Evolutionary conservation across 306 rosid species (phyloP).

Genomic region (Fragaria ananassa): DNA sequence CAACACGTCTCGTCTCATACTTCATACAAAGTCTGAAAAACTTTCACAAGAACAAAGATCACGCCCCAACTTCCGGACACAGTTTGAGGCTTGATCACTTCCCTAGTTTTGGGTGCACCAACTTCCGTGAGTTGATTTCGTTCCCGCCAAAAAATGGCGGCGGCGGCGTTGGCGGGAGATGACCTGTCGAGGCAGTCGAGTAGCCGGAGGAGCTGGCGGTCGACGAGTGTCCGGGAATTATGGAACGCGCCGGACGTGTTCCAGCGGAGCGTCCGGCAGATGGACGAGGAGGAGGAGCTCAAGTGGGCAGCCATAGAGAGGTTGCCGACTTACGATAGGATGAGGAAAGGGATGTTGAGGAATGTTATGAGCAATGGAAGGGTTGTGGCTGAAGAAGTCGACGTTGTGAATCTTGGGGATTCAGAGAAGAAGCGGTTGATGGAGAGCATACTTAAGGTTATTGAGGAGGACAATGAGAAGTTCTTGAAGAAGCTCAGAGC

Average conservation of each 20-base stretch:
- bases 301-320: slow-evolving; percentile 81
- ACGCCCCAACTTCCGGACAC: not conserved
- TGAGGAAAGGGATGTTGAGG: slow-evolving; percentile 56
- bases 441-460: slow-evolving; percentile 55
- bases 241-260: slow-evolving; percentile 60
- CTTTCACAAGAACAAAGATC: not conserved
- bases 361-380: slow-evolving; percentile 54
- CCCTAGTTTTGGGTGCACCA: not conserved
- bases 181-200: slow-evolving; percentile 34
- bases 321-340: slow-evolving; percentile 66
- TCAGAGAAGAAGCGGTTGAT: slow-evolving; percentile 54
- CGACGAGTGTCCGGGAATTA: slow-evolving; percentile 44
- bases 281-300: slow-evolving; percentile 62
- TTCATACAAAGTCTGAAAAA: not conserved
- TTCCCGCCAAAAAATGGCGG: slow-evolving; percentile 25
- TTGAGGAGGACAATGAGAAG: slow-evolving; percentile 65
- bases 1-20: slow-evolving; percentile 1
- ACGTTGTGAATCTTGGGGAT: slow-evolving; percentile 48
- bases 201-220: slow-evolving; percentile 47
- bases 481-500: slow-evolving; percentile 47
- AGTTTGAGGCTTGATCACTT: not conserved
- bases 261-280: slow-evolving; percentile 36
- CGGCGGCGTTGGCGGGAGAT: slow-evolving; percentile 32
- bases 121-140: not conserved
- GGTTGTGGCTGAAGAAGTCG: slow-evolving; percentile 48